These are phyloP conservation scores for Neofusicoccum sp. DNA, from an alignment of 2,329 filamentous ascomycete species.

Conservation along the genomic window DNA sequence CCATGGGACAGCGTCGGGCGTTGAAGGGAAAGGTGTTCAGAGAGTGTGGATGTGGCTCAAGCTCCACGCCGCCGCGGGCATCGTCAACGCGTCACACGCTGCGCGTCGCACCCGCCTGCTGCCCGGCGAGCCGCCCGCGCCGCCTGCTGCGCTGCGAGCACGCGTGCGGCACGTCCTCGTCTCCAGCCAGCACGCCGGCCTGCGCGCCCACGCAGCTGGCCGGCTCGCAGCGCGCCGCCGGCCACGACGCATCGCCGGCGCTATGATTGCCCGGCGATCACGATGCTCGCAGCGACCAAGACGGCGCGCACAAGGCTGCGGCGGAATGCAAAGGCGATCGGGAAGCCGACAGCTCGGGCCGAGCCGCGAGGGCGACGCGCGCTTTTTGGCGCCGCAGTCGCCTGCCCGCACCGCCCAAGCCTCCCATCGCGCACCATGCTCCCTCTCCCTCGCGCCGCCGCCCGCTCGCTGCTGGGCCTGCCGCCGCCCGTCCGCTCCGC, in stretches of 20 bases:
- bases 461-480: constrained; percentile 30
- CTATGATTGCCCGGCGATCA: too few species aligned
- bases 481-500: constrained; percentile 34
- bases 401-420: neutral
- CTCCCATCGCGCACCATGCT: neutral
- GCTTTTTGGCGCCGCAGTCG: neutral
- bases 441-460: constrained; percentile 29
- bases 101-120: neutral
- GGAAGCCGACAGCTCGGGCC: constrained; percentile 8
- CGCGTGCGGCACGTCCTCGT: neutral
- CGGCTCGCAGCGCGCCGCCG: neutral
- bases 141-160: neutral
- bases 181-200: neutral
- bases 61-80: neutral
- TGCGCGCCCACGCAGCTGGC: neutral
- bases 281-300: too few species aligned
- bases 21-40: constrained; percentile 19
- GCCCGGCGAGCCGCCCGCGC: neutral
- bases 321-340: neutral
- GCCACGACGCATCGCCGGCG: neutral
- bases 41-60: constrained; percentile 22
- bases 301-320: neutral
- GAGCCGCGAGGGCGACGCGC: neutral
- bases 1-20: constrained; percentile 3
- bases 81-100: neutral